phyloP scores from a whole-genome alignment of 1,139 yeast genomes.

The Nadsonia commutata region DNA sequence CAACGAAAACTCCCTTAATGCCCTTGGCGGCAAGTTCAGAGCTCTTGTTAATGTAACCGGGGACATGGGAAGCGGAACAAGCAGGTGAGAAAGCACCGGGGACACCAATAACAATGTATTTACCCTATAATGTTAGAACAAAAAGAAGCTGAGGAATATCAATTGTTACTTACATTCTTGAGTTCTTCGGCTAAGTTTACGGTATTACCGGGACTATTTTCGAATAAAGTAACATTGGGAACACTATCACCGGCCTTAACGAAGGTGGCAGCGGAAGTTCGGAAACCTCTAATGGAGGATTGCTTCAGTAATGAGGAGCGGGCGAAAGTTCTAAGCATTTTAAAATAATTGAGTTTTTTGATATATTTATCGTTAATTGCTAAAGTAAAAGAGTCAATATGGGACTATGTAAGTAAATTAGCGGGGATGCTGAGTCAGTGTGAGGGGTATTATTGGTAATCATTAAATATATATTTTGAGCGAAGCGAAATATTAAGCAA shows the following conservation, averaged over 20 bases:
- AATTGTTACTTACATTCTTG: conserved; percentile 14
- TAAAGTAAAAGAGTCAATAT: not conserved
- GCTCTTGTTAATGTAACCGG: conserved; percentile 49
- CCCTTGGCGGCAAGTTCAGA: conserved; percentile 51
- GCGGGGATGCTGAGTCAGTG: too few species aligned
- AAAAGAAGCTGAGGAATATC: not conserved
- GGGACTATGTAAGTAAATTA: not conserved
- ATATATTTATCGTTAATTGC: too few species aligned
- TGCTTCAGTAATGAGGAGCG: not conserved
- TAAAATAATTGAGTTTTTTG: too few species aligned
- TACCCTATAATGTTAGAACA: conserved; percentile 24
- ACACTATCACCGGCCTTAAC: conserved; percentile 27
- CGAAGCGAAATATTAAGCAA: too few species aligned
- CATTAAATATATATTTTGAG: too few species aligned
- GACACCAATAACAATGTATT: conserved; percentile 57
- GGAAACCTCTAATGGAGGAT: conserved; percentile 13
- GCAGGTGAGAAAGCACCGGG: conserved; percentile 92
- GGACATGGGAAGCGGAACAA: conserved; percentile 64
- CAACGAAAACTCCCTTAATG: conserved; percentile 39
- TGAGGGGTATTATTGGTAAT: too few species aligned
- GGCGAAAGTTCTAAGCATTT: not conserved
- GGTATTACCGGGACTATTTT: conserved; percentile 53
- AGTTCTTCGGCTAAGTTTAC: conserved; percentile 47
- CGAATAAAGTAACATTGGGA: conserved; percentile 42
- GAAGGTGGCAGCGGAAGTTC: conserved; percentile 14